A percentile compares a stretch with the other conserved stretches of the same genome.
Conservation (phyloP, 179 eudicot genomes). For the Nepenthes alata region DNA sequence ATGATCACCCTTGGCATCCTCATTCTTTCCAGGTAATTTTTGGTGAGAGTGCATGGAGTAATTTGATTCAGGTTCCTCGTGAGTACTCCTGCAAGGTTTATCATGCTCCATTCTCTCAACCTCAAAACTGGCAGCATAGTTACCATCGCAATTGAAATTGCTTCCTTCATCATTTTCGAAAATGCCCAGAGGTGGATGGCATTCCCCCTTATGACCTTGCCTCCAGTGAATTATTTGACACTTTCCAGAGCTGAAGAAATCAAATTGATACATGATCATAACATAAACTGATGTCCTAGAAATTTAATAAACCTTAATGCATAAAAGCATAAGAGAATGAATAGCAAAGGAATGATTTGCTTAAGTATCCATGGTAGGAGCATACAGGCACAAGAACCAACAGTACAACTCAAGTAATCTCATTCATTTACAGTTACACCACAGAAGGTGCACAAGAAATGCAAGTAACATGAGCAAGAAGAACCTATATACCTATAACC, state of each 20-base stretch:
- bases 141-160: conserved; percentile 17
- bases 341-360: no score
- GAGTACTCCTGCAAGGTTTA: conserved; percentile 13
- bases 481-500: no score
- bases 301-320: neutral
- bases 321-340: neutral
- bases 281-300: neutral
- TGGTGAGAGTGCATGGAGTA: conserved; percentile 10
- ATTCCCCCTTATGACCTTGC: conserved; percentile 77
- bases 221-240: conserved; percentile 94
- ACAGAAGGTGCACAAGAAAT: no score
- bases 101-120: conserved; percentile 12
- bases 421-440: no score
- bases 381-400: no score
- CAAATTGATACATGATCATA: neutral
- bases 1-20: conserved; percentile 10
- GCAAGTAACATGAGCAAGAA: no score
- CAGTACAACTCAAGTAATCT: no score
- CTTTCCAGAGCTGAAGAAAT: conserved; percentile 63
- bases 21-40: conserved; percentile 14
- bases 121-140: conserved; percentile 8
- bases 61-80: conserved; percentile 16
- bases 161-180: conserved; percentile 22
- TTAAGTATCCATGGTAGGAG: no score
- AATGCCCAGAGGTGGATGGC: conserved; percentile 27